Evolutionary conservation across 2,329 filamentous ascomycete species (phyloP).

Genomic region (Diplodia corticola): DNA sequence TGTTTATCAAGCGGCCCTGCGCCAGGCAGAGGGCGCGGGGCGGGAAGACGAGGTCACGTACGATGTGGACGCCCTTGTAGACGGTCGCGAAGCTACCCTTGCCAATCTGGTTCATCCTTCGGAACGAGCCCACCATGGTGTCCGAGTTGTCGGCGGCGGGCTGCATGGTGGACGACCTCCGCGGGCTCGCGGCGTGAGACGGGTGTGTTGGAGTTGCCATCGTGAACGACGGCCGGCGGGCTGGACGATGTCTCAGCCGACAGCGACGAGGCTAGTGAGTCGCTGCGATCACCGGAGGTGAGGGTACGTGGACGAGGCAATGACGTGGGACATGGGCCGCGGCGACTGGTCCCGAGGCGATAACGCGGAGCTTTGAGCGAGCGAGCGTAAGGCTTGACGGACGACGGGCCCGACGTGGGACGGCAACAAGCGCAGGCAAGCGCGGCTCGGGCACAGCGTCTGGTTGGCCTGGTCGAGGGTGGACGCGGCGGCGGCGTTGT

Average conservation of each 20-base stretch:
- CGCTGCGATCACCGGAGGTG: conserved; percentile 22
- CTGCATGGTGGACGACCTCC: conserved; percentile 17
- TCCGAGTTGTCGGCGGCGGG: conserved; percentile 15
- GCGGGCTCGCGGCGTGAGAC: conserved; percentile 16
- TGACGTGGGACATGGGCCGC: conserved; percentile 23
- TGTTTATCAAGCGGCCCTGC: not conserved
- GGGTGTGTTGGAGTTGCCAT: conserved; percentile 21
- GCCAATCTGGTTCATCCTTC: conserved; percentile 84
- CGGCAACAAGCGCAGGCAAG: not conserved
- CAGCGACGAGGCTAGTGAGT: conserved; percentile 14
- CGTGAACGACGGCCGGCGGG: conserved; percentile 3
- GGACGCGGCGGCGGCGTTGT: conserved; percentile 11
- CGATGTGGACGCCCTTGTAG: conserved; percentile 82
- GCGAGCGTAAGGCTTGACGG: conserved; percentile 14
- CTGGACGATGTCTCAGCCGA: conserved; percentile 8
- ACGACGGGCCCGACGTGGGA: not conserved
- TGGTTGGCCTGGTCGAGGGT: conserved; percentile 6
- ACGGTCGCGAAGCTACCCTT: conserved; percentile 98
- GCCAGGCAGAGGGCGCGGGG: not conserved
- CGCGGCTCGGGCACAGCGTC: not conserved
- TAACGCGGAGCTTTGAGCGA: conserved; percentile 12
- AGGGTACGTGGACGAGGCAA: conserved; percentile 15
- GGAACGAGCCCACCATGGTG: conserved; percentile 69
- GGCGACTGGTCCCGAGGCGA: conserved; percentile 1
- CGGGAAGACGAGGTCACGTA: conserved; percentile 49